Base-by-base conservation (phyloP, 73 alveolate genomes). In the Paramecium caudatum region DNA sequence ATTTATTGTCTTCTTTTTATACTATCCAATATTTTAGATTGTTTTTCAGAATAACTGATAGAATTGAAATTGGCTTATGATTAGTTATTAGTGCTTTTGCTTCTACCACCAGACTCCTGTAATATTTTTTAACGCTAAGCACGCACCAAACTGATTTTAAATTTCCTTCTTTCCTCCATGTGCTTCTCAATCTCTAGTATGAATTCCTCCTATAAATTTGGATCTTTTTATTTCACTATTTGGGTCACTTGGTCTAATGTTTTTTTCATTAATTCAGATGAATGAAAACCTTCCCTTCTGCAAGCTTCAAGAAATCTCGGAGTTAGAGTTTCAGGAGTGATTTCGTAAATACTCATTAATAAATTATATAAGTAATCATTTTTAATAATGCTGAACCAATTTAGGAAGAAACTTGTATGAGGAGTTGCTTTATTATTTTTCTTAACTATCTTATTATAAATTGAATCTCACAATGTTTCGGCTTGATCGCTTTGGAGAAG, bases 231-330 rank as follows among this genome's bases (percentile, higher is more conserved):
- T 43, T 74, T 74, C 15, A 74, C 47, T n/a, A 74, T 30, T 21
- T 37, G 19, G 5, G 19, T 19, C 4, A 74, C 68, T 39, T 74
- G 47, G 8, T 19, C 69, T 74, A 23, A 41, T 9, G 88, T 4
- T 41, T 74, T 74, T 39, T 17, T 37, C 15, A 74, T 27, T 6
- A 74, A 45, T 45, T 74, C 88, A 1, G 21, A 34, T 27, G 25
- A 23, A 45, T 37, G 88, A 74, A 74, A 21, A 0, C 88, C 88
- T 74, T 74, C 88, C 32, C 88, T 74, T 74, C 65, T 74, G 55
- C 88, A 74, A 4, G 88, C 88, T 37, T 74, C 88, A 12, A 74
- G 16, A 27, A 74, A 74, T 17, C 88, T 74, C n/a, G 88, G 88
- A 43, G 88, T 74, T 46, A 74, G 32, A 41, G 55, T 74, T 74